Conservation (phyloP, 2,329 filamentous ascomycete genomes). For the Amylocarpus encephaloides region DNA sequence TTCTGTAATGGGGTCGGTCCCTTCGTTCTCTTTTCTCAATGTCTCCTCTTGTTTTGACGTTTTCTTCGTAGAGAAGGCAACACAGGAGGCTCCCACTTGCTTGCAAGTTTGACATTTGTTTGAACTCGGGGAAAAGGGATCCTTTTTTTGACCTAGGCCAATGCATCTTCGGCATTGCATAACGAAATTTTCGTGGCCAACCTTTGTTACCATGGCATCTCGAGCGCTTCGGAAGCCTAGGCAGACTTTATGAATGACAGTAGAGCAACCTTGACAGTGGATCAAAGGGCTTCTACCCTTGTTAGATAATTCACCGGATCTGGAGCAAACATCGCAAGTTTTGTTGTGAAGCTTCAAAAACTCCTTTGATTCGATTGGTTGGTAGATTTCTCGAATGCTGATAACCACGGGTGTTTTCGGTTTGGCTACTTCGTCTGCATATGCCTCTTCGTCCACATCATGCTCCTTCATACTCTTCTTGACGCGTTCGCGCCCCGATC, state of each 20-base stretch:
- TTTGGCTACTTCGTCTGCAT: slow-evolving; percentile 41
- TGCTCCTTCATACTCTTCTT: slow-evolving; percentile 39
- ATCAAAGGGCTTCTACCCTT: slow-evolving; percentile 61
- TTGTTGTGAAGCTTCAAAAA: slow-evolving; percentile 67
- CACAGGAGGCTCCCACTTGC: slow-evolving; percentile 59
- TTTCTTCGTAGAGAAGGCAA: slow-evolving; percentile 65
- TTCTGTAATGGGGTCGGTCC: slow-evolving; percentile 66
- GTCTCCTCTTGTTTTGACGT: slow-evolving; percentile 78
- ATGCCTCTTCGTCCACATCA: slow-evolving; percentile 45
- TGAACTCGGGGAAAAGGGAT: slow-evolving; percentile 61
- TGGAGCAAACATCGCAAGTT: slow-evolving; percentile 65
- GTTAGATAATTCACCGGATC: slow-evolving; percentile 44
- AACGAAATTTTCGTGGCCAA: slow-evolving; percentile 70
- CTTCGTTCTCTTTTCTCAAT: slow-evolving; percentile 69
- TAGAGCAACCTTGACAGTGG: slow-evolving; percentile 85
- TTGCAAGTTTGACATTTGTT: slow-evolving; percentile 67
- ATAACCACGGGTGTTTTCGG: slow-evolving; percentile 46
- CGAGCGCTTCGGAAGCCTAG: slow-evolving; percentile 65
- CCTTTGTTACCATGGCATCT: slow-evolving; percentile 87
- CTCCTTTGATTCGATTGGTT: slow-evolving; percentile 50
- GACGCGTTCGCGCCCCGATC: slow-evolving; percentile 31
- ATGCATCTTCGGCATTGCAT: slow-evolving; percentile 87
- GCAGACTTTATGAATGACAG: slow-evolving; percentile 76
- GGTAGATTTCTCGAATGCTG: slow-evolving; percentile 69
- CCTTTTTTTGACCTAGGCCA: slow-evolving; percentile 60